These are phyloP conservation scores for Pelagomonas calceolata DNA, from an alignment of 108 stramenopile genomes.

Conservation along the genomic window DNA sequence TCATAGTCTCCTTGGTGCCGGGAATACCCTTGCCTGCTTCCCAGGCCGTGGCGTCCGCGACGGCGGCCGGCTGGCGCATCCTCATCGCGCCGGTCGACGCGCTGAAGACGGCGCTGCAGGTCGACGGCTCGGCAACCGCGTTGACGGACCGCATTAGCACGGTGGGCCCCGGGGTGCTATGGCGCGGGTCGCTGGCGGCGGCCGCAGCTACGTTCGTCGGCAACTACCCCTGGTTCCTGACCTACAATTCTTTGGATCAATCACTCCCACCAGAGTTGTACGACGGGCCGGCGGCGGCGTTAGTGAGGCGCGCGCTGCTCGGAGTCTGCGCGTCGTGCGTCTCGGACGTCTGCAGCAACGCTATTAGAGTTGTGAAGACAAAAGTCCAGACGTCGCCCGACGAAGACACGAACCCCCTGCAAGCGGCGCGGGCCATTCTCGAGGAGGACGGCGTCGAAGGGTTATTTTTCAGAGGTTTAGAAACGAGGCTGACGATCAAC, in stretches of 20 bases:
- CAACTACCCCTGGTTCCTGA: conserved; percentile 63
- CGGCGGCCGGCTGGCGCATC: conserved; percentile 75
- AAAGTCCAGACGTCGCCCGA: conserved; percentile 58
- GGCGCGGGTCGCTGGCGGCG: conserved; percentile 64
- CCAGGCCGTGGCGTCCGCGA: conserved; percentile 44
- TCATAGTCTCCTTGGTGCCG: conserved; percentile 1
- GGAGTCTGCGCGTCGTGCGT: conserved; percentile 60
- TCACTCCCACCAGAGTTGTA: conserved; percentile 40
- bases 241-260: conserved; percentile 61
- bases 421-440: conserved; percentile 28
- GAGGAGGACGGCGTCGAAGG: conserved; percentile 59
- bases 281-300: conserved; percentile 42
- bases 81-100: conserved; percentile 83
- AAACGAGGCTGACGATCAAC: conserved; percentile 67
- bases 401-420: background rate
- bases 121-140: conserved; percentile 43
- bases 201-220: conserved; percentile 68
- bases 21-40: background rate
- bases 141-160: conserved; percentile 34
- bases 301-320: conserved; percentile 53
- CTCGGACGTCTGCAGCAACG: conserved; percentile 58
- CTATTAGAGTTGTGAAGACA: conserved; percentile 68
- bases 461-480: conserved; percentile 60
- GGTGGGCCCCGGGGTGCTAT: conserved; percentile 56
- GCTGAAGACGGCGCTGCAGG: conserved; percentile 85